phyloP scores from a whole-genome alignment of 1,139 yeast species.

The Yamadazyma jaroonii region DNA sequence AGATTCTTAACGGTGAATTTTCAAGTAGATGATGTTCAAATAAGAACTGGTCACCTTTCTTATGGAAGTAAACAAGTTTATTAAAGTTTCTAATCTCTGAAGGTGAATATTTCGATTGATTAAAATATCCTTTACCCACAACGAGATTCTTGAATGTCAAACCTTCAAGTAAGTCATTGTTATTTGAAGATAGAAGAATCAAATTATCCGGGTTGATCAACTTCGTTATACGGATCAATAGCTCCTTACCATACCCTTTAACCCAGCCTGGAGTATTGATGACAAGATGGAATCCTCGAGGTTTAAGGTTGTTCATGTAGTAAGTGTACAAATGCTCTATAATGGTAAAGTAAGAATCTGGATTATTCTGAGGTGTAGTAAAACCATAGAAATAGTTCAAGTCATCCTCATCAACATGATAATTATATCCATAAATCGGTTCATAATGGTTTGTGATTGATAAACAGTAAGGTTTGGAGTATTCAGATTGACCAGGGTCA shows the following conservation, averaged over 20 bases:
- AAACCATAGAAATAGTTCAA: slow-evolving; percentile 62
- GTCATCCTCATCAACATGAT: slow-evolving; percentile 13
- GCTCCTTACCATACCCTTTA: slow-evolving; percentile 78
- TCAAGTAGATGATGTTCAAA: slow-evolving; percentile 47
- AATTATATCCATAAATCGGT: slow-evolving; percentile 26
- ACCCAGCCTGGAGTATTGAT: slow-evolving; percentile 94
- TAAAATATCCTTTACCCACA: slow-evolving; percentile 28
- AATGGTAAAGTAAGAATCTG: slow-evolving; percentile 50
- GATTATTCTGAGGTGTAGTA: slow-evolving; percentile 69
- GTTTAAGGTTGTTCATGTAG: slow-evolving; percentile 25
- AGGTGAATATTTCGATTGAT: slow-evolving; percentile 41
- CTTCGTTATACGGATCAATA: slow-evolving; percentile 50
- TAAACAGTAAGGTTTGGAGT: slow-evolving; percentile 68
- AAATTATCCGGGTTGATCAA: slow-evolving; percentile 54
- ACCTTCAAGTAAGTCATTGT: slow-evolving; percentile 19
- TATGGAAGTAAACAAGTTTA: slow-evolving; percentile 55
- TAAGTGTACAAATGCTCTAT: slow-evolving; percentile 40
- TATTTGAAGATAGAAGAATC: slow-evolving; percentile 29
- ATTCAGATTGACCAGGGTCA: slow-evolving; percentile 93
- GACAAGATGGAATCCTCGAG: slow-evolving; percentile 45
- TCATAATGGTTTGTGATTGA: slow-evolving; percentile 34
- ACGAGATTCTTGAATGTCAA: slow-evolving; percentile 20
- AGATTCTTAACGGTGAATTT: slow-evolving; percentile 47
- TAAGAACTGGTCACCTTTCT: slow-evolving; percentile 30
- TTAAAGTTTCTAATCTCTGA: slow-evolving; percentile 52